These are phyloP conservation scores for Neonectria neomacrospora DNA, from an alignment of 2,329 filamentous ascomycete species.

Conservation along the genomic window DNA sequence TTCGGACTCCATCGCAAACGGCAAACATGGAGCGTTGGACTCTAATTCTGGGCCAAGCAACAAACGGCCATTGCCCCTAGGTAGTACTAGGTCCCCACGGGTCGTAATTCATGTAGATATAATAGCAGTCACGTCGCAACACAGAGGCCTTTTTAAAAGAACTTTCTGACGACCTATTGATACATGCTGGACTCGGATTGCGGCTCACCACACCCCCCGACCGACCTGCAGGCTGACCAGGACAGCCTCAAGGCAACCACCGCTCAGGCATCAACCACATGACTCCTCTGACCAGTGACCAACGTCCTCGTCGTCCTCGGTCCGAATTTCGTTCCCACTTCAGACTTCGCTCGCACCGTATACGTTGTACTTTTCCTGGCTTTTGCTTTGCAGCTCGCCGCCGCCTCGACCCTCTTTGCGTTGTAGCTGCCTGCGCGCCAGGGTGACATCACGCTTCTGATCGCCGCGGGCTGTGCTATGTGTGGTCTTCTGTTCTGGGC, in stretches of 20 bases:
- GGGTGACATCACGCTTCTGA: no score
- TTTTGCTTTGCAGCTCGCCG: background rate
- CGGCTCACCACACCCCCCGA: background rate
- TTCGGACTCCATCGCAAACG: background rate
- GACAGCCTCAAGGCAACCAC: slow-evolving; percentile 23
- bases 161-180: background rate
- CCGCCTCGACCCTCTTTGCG: background rate
- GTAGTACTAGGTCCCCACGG: background rate
- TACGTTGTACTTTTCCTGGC: background rate
- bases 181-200: background rate
- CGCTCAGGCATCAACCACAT: slow-evolving; percentile 21
- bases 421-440: background rate
- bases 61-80: background rate
- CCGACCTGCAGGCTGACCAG: slow-evolving; percentile 19
- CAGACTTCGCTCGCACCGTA: background rate
- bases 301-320: background rate
- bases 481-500: background rate
- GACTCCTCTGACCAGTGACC: background rate
- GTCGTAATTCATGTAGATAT: background rate
- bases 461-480: slow-evolving; percentile 5
- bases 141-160: no score
- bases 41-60: no score
- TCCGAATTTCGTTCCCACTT: background rate
- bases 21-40: background rate
- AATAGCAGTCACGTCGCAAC: background rate